phyloP scores from a whole-genome alignment of 352 stramenopile genomes.

The Globisporangium carolinianum region DNA sequence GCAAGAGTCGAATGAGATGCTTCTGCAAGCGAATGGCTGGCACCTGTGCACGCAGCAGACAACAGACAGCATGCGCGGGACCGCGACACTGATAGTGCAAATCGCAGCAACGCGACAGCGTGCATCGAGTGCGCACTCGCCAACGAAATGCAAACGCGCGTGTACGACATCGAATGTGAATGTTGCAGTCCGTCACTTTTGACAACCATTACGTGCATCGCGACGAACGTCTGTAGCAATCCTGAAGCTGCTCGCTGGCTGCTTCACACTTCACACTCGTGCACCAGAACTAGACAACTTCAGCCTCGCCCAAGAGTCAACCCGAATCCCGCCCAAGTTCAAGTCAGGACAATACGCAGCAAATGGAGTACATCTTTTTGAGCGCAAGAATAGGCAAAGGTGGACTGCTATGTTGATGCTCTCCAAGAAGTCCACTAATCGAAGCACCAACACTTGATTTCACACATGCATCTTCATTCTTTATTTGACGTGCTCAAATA shows the following conservation, averaged over 20 bases:
- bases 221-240: not conserved
- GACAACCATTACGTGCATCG: too few species aligned
- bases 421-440: not conserved
- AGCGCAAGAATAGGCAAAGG: not conserved
- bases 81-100: too few species aligned
- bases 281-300: conserved; percentile 3
- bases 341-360: not conserved
- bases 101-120: too few species aligned
- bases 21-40: too few species aligned
- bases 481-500: not conserved
- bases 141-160: too few species aligned
- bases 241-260: not conserved
- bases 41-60: too few species aligned
- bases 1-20: not conserved
- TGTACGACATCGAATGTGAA: not conserved
- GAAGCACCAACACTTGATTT: not conserved
- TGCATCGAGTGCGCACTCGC: too few species aligned
- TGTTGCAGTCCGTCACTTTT: not conserved
- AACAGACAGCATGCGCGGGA: too few species aligned
- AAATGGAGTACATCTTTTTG: not conserved
- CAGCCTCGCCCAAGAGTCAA: not conserved
- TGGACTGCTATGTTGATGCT: not conserved
- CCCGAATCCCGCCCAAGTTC: not conserved
- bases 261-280: conserved; percentile 1
- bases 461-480: not conserved